Conservation (phyloP, 495 filamentous ascomycete species). For the Jackrogersella minutella region DNA sequence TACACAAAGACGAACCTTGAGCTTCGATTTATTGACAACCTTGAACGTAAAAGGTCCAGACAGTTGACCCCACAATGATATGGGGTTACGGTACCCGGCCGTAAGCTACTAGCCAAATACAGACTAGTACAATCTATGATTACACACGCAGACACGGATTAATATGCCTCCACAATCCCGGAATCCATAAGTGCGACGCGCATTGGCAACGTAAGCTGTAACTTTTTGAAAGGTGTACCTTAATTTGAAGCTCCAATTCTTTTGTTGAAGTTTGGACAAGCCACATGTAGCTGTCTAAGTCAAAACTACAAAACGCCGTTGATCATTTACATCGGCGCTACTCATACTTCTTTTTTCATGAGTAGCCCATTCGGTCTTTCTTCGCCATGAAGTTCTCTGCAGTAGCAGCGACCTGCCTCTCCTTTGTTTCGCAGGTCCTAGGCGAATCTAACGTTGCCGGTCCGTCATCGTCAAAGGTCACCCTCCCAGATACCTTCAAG, state of each 20-base stretch:
- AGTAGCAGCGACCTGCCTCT: conserved; percentile 58
- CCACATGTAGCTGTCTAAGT: conserved; percentile 36
- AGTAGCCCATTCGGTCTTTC: conserved; percentile 43
- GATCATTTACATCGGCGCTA: conserved; percentile 36
- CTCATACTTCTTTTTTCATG: conserved; percentile 46
- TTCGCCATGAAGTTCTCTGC: conserved; percentile 64
- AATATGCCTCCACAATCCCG: conserved; percentile 36
- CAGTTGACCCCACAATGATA: conserved; percentile 18
- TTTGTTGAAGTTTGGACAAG: conserved; percentile 25
- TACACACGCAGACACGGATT: conserved; percentile 28
- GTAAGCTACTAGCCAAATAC: conserved; percentile 10
- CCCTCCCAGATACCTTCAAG: conserved; percentile 75
- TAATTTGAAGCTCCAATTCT: not conserved
- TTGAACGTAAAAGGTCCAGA: conserved; percentile 11
- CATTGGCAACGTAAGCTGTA: conserved; percentile 48
- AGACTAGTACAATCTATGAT: conserved; percentile 2
- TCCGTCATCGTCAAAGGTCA: conserved; percentile 50
- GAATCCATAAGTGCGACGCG: conserved; percentile 1
- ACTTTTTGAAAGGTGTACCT: conserved; percentile 45
- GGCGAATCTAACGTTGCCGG: conserved; percentile 47
- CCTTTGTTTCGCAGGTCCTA: conserved; percentile 53
- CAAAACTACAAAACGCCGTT: conserved; percentile 22
- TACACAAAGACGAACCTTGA: too few relatives aligned
- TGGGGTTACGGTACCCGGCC: conserved; percentile 31
- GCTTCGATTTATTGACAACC: conserved; percentile 4